Evolutionary conservation across 345 rosid genomes (phyloP).

Genomic region (Adansonia digitata): DNA sequence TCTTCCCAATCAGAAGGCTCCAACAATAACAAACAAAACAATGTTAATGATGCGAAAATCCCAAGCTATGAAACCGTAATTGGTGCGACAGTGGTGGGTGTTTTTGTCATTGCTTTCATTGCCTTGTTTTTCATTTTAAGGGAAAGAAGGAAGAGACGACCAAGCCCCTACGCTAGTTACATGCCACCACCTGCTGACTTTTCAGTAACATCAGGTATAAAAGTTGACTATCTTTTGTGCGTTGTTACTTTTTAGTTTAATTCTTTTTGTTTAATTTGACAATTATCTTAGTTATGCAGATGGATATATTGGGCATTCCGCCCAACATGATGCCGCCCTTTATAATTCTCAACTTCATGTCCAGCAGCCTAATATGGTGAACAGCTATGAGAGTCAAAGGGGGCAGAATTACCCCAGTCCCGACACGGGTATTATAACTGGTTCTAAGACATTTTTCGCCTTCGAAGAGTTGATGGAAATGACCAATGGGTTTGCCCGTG

Average conservation of each 20-base stretch:
- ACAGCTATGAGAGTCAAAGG: constrained; percentile 48
- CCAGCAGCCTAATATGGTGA: constrained; percentile 25
- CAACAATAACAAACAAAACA: constrained; percentile 2
- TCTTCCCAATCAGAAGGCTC: constrained; percentile 1
- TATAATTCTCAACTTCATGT: constrained; percentile 33
- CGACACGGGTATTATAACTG: constrained; percentile 46
- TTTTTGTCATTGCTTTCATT: constrained; percentile 45
- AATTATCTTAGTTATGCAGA: constrained; percentile 33
- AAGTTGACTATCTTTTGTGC: not conserved
- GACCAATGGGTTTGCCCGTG: constrained; percentile 66
- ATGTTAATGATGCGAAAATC: not conserved
- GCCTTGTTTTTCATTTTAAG: constrained; percentile 36
- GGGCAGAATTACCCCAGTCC: constrained; percentile 29
- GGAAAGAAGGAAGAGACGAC: constrained; percentile 41
- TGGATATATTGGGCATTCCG: constrained; percentile 39
- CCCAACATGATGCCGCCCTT: constrained; percentile 27
- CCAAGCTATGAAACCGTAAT: constrained; percentile 16
- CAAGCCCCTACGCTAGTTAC: constrained; percentile 28
- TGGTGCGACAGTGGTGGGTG: constrained; percentile 44
- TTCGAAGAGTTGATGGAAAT: constrained; percentile 82
- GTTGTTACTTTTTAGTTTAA: not conserved
- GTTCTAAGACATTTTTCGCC: constrained; percentile 49
- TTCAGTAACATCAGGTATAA: constrained; percentile 47
- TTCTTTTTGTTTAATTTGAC: not conserved
- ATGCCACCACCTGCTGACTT: constrained; percentile 48